A percentile compares a stretch with the other conserved stretches of the same genome.
phyloP scores from a whole-genome alignment of 148 eudicot genomes.

The Heliosperma pusillum region DNA sequence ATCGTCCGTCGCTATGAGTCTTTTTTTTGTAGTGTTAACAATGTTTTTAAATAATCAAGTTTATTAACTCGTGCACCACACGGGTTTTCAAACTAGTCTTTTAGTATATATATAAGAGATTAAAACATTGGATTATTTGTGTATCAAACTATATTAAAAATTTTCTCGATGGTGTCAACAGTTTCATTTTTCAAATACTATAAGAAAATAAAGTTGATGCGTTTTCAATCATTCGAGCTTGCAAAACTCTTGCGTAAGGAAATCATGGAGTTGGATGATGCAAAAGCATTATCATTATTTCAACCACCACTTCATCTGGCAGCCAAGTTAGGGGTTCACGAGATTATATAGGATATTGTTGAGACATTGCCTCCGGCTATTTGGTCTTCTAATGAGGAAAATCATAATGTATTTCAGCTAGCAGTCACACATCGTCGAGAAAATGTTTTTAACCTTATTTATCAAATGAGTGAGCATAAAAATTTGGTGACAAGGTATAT shows the following conservation, averaged over 20 bases:
- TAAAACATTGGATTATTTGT: no score
- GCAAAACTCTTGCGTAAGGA: slow-evolving; percentile 23
- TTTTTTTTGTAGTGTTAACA: no score
- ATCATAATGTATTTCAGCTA: slow-evolving; percentile 30
- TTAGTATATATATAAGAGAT: no score
- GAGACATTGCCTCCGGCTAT: slow-evolving; percentile 28
- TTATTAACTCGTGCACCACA: no score
- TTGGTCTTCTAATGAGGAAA: slow-evolving; percentile 28
- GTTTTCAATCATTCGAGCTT: slow-evolving; percentile 7
- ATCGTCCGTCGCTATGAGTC: no score
- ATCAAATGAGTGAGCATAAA: slow-evolving; percentile 23
- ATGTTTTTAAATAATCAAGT: no score
- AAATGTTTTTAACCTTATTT: slow-evolving; percentile 34
- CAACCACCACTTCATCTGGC: slow-evolving; percentile 28
- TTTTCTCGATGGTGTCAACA: background rate
- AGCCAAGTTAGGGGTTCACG: slow-evolving; percentile 28
- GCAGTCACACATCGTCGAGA: slow-evolving; percentile 30
- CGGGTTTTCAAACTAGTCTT: no score
- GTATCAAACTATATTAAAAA: no score
- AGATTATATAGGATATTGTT: slow-evolving; percentile 31
- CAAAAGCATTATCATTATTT: slow-evolving; percentile 25
- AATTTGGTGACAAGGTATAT: slow-evolving; percentile 25
- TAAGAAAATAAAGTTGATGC: slow-evolving; percentile 5
- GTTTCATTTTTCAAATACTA: slow-evolving; percentile 1
- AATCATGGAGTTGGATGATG: slow-evolving; percentile 25